These are phyloP conservation scores for Trichoderma endophyticum DNA, from an alignment of 2,329 filamentous ascomycete species.

Conservation along the genomic window DNA sequence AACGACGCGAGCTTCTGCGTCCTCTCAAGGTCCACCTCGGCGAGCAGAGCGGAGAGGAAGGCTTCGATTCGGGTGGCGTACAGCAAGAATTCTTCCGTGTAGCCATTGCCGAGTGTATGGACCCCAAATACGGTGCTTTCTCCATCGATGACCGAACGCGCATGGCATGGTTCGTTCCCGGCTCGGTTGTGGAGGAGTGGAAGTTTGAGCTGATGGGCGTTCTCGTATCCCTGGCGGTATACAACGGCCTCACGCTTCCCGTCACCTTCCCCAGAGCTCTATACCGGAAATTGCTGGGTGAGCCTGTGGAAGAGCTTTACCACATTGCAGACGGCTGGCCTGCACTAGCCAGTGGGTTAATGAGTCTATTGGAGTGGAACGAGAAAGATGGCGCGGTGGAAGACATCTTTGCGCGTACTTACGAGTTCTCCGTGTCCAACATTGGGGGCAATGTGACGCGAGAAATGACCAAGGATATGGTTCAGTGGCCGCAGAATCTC, in stretches of 20 bases:
- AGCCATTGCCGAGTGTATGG: constrained; percentile 73
- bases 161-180: constrained; percentile 85
- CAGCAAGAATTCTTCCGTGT: constrained; percentile 95
- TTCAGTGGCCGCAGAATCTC: constrained; percentile 54
- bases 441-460: constrained; percentile 56
- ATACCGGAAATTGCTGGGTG: constrained; percentile 73
- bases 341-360: constrained; percentile 70
- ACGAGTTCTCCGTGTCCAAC: constrained; percentile 71
- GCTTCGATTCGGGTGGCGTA: constrained; percentile 89
- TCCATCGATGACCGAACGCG: constrained; percentile 70
- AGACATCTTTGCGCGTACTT: constrained; percentile 79
- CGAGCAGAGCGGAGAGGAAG: constrained; percentile 78
- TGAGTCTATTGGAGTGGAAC: constrained; percentile 70
- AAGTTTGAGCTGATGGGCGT: constrained; percentile 88
- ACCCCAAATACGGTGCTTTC: constrained; percentile 77
- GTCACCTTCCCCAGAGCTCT: constrained; percentile 83
- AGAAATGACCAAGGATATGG: constrained; percentile 47
- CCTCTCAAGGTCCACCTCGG: constrained; percentile 88
- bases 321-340: constrained; percentile 89
- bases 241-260: constrained; percentile 88
- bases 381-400: constrained; percentile 71
- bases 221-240: constrained; percentile 83
- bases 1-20: constrained; percentile 75
- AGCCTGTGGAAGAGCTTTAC: constrained; percentile 65
- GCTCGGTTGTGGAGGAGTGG: constrained; percentile 77